These are phyloP conservation scores for Emmonsia crescens DNA, from an alignment of 2,329 filamentous ascomycete species.

Conservation along the genomic window DNA sequence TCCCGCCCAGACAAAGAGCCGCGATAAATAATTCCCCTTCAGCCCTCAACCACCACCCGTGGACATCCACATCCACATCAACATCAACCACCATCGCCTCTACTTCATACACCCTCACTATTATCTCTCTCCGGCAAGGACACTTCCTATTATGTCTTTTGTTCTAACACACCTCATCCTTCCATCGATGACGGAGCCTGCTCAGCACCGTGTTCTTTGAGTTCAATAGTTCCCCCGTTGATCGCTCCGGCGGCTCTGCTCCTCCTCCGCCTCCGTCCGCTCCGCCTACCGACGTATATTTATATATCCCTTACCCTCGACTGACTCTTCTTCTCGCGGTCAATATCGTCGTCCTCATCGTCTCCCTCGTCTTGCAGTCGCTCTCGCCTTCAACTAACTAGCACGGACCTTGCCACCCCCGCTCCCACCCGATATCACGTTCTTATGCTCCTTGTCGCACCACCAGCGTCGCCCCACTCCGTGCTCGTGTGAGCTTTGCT, in stretches of 20 bases:
- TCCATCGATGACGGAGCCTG: background rate
- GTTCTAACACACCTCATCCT: background rate
- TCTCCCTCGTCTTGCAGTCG: background rate
- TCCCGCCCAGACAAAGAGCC: too few relatives aligned
- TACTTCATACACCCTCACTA: background rate
- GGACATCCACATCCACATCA: background rate
- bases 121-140: background rate
- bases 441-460: background rate
- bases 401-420: background rate
- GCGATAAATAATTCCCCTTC: too few relatives aligned
- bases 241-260: background rate
- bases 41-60: too few relatives aligned
- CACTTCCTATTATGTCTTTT: background rate
- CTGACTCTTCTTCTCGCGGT: background rate
- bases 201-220: background rate
- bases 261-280: background rate
- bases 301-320: background rate
- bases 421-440: background rate
- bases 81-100: background rate
- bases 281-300: background rate
- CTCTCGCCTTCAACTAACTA: background rate
- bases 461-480: background rate
- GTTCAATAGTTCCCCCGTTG: background rate
- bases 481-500: background rate
- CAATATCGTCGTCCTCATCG: background rate